These are phyloP conservation scores for Salvia hispanica DNA, from an alignment of 257 asterid genomes.

Conservation along the genomic window DNA sequence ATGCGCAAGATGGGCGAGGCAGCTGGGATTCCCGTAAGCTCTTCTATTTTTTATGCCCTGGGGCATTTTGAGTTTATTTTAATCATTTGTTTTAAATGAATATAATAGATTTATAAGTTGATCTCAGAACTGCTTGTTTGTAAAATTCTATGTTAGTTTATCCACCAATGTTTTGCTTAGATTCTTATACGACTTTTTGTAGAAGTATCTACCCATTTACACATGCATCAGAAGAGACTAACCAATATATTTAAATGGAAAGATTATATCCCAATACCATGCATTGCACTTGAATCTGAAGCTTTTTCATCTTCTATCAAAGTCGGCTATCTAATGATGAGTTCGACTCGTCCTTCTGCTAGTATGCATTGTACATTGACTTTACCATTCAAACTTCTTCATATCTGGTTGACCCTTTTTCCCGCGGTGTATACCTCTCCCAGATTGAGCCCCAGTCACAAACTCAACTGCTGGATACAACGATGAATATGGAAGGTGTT, in stretches of 20 bases:
- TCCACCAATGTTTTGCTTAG: too few relatives aligned
- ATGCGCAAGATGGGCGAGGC: conserved; percentile 96
- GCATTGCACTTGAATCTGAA: too few relatives aligned
- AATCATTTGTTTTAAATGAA: background rate
- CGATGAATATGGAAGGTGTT: conserved; percentile 84
- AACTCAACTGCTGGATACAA: conserved; percentile 70
- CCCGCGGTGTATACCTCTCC: conserved; percentile 18
- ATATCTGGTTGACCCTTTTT: background rate
- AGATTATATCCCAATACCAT: too few relatives aligned
- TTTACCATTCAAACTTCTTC: background rate
- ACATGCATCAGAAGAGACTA: background rate
- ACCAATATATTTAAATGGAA: background rate
- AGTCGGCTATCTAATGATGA: too few relatives aligned
- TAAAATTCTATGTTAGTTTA: too few relatives aligned
- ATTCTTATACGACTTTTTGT: too few relatives aligned
- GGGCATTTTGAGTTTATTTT: background rate
- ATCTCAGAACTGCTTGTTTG: too few relatives aligned
- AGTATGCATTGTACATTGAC: background rate
- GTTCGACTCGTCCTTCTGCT: too few relatives aligned
- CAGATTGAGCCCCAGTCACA: conserved; percentile 98
- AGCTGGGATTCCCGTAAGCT: conserved; percentile 87
- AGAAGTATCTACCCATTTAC: background rate
- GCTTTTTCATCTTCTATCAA: too few relatives aligned
- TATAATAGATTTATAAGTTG: conserved; percentile 2
- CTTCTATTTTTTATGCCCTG: conserved; percentile 1